phyloP scores from a whole-genome alignment of 164 flowering plant genomes.

The Vitis cinerea region DNA sequence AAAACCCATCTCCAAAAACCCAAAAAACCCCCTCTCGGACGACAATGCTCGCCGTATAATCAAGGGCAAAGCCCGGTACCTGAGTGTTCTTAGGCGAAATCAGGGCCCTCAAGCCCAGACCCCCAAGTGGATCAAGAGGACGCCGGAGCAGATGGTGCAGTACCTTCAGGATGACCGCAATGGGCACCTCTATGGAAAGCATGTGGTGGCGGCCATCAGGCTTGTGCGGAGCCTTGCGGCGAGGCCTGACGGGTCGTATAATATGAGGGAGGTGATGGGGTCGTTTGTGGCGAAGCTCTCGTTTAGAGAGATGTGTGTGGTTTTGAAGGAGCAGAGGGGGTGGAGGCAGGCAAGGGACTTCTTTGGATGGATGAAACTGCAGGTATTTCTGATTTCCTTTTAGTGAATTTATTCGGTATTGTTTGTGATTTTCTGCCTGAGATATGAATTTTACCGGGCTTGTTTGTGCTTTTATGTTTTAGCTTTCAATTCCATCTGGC shows the following conservation, averaged over 20 bases:
- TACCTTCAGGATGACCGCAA: slow-evolving; percentile 74
- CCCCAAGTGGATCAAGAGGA: slow-evolving; percentile 75
- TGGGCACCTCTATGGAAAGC: slow-evolving; percentile 84
- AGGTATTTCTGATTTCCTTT: slow-evolving; percentile 26
- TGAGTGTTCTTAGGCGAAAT: slow-evolving; percentile 63
- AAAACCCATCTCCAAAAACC: slow-evolving; percentile 52
- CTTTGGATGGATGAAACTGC: slow-evolving; percentile 96
- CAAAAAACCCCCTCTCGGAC: slow-evolving; percentile 72
- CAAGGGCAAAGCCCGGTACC: slow-evolving; percentile 62
- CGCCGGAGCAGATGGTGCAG: slow-evolving; percentile 90
- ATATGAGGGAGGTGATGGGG: slow-evolving; percentile 79
- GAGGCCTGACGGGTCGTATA: slow-evolving; percentile 8
- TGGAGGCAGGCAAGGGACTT: slow-evolving; percentile 87
- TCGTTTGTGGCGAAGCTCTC: slow-evolving; percentile 71
- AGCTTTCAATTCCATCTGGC: too few species aligned
- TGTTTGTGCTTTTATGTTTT: too few species aligned
- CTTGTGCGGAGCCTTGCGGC: slow-evolving; percentile 54
- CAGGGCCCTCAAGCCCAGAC: slow-evolving; percentile 72
- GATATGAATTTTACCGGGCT: too few species aligned
- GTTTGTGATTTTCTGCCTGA: neutral
- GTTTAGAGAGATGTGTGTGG: slow-evolving; percentile 88
- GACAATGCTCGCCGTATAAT: slow-evolving; percentile 88
- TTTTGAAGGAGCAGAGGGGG: slow-evolving; percentile 87
- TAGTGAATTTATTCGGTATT: neutral
- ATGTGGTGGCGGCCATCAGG: slow-evolving; percentile 84